Conservation (phyloP, 257 asterid genomes). For the Solanum infundibuliforme region DNA sequence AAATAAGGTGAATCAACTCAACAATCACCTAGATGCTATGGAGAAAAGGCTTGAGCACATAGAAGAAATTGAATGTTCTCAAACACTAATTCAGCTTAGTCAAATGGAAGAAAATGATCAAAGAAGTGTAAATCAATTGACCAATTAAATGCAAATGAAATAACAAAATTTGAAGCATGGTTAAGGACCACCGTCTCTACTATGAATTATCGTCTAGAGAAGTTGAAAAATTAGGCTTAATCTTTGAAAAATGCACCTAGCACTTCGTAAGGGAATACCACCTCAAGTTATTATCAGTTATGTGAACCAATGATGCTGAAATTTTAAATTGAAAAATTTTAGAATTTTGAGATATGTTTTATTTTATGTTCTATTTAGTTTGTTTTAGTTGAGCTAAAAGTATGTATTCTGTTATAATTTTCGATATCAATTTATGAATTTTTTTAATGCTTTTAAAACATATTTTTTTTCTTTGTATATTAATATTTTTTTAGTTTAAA, state of each 20-base stretch:
- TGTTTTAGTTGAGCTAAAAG: neutral
- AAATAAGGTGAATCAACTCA: neutral
- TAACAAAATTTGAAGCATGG: neutral
- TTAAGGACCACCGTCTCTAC: neutral
- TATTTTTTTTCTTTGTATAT: neutral
- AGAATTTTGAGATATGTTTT: neutral
- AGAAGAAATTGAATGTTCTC: neutral
- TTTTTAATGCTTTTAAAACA: neutral
- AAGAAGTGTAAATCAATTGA: neutral
- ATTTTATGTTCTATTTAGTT: neutral
- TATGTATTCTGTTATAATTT: neutral
- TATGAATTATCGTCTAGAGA: neutral
- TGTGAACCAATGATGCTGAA: neutral
- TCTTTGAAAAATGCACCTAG: neutral
- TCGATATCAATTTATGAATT: neutral
- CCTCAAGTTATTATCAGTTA: neutral
- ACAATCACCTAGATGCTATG: neutral
- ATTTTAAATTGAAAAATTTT: neutral
- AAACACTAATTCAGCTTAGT: neutral
- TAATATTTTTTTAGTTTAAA: neutral
- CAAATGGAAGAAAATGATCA: neutral
- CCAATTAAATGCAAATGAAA: neutral
- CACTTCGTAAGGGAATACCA: neutral
- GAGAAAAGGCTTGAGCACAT: neutral
- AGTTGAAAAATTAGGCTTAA: neutral